A percentile compares a stretch with the other conserved stretches of the same genome.
phyloP scores from a whole-genome alignment of 1,284 basidiomycete species.

The Inonotus obliquus region DNA sequence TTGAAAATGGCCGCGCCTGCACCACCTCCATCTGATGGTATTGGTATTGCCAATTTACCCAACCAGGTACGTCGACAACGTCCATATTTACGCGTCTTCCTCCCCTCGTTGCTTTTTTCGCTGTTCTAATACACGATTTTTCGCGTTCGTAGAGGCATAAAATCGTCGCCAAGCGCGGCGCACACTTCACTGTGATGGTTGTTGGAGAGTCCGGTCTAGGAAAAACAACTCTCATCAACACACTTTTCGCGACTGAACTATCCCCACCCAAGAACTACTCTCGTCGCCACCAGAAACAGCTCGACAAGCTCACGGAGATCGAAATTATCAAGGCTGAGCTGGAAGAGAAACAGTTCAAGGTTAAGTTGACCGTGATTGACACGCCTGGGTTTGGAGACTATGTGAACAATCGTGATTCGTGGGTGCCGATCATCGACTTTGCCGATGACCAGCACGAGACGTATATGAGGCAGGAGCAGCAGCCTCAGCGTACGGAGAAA shows the following conservation, averaged over 20 bases:
- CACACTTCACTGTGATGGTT: conserved; percentile 99
- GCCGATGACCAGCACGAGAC: conserved; percentile 99
- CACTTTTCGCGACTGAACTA: conserved; percentile 97
- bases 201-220: conserved; percentile 96
- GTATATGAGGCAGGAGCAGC: conserved; percentile 99
- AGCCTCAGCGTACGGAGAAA: conserved; percentile 90
- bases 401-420: conserved; percentile 99
- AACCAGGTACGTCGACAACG: conserved; percentile 74
- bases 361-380: conserved; percentile 98
- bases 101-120: conserved; percentile 1
- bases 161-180: conserved; percentile 95
- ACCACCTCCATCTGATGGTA: conserved; percentile 52
- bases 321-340: conserved; percentile 97
- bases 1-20: conserved; percentile 21
- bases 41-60: conserved; percentile 91
- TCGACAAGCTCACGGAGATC: conserved; percentile 98
- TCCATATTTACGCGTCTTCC: neutral
- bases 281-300: conserved; percentile 90
- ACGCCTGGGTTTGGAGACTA: conserved; percentile 99
- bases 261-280: conserved; percentile 89
- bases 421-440: conserved; percentile 98
- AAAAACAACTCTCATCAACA: conserved; percentile 97
- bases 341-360: conserved; percentile 98
- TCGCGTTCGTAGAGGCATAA: conserved; percentile 70
- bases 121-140: conserved; percentile 15